Evolutionary conservation across 1,139 yeast species (phyloP), one percentile per base, ranked within the genome.

Genomic region (Magnusiomyces magnusii): DNA sequence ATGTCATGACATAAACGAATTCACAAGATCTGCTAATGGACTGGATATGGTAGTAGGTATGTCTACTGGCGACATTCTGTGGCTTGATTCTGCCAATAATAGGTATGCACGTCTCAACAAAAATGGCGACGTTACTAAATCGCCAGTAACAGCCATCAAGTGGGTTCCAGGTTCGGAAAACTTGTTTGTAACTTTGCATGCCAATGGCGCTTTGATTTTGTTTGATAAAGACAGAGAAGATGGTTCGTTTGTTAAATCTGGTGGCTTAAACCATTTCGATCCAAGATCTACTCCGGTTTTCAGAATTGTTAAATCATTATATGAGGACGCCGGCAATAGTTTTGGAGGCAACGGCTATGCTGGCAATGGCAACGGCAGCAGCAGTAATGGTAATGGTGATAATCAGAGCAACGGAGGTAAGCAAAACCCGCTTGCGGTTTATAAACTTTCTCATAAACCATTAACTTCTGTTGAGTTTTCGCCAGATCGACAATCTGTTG

Each of bases 381-480:
- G 57, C 31, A 62, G 54, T 47, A 60, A 66, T 23, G 13, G 31
- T 52, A 51, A 55, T 24, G 21, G n/a, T n/a, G 50, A n/a, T 28
- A 21, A 19, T 5, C 41, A 19, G 15, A 51, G 23, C 21, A 27
- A 19, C 23, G 55, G 49, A 15, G 23, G 19, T 21, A 56, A 57
- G 59, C 56, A 59, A 56, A 79, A 80, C 62, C 82, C 83, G 3
- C 73, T 85, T 28, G 85, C 86, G 0, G 88, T 84, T 65, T 81
- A 84, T 68, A 84, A 84, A 63, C 67, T 86, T 17, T 79, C 87
- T 28, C 80, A 80, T 62, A 79, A 79, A 60, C 81, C 90, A 1
- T 77, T 87, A 44, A 80, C 85, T 0, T 74, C 78, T 23, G 72
- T 81, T 17, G 69, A 76, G 36, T 73, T 76, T 53, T 87, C 88